Conservation (phyloP, 345 rosid genomes). For the Populus pruinosa region DNA sequence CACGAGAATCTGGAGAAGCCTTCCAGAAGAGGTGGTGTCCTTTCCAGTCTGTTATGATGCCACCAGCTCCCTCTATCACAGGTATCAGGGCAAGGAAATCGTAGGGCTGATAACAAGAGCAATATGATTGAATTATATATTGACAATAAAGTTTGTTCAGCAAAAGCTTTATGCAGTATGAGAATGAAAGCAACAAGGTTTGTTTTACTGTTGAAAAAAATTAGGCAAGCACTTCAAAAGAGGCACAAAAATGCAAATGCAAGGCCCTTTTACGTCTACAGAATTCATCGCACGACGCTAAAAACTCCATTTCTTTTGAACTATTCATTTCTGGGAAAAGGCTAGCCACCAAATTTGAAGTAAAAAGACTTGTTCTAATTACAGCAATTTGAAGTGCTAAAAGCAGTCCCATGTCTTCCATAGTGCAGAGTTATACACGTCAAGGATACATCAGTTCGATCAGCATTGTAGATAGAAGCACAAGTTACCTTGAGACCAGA, state of each 20-base stretch:
- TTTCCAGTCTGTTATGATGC: slow-evolving; percentile 80
- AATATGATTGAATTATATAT: neutral
- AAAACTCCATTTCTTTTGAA: neutral
- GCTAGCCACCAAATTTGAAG: neutral
- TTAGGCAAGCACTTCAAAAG: too few species aligned
- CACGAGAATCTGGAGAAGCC: slow-evolving; percentile 57
- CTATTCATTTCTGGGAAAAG: neutral
- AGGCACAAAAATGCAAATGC: neutral
- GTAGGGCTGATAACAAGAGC: slow-evolving; percentile 55
- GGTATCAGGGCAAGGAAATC: slow-evolving; percentile 88
- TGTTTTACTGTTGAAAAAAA: neutral
- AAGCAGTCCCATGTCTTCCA: neutral
- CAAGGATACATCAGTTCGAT: neutral
- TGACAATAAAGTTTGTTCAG: neutral
- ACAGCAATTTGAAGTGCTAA: neutral
- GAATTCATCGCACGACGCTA: neutral
- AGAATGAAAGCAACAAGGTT: neutral
- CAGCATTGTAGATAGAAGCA: neutral
- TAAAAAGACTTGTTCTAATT: too few species aligned
- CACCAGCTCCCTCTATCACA: slow-evolving; percentile 90
- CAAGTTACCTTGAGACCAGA: slow-evolving; percentile 78
- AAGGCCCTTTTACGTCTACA: neutral
- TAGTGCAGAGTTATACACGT: neutral
- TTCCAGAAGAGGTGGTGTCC: slow-evolving; percentile 71
- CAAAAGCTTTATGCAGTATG: neutral